Evolutionary conservation across 2,329 filamentous ascomycete genomes (phyloP).

Genomic region (Cordyceps cicadae): DNA sequence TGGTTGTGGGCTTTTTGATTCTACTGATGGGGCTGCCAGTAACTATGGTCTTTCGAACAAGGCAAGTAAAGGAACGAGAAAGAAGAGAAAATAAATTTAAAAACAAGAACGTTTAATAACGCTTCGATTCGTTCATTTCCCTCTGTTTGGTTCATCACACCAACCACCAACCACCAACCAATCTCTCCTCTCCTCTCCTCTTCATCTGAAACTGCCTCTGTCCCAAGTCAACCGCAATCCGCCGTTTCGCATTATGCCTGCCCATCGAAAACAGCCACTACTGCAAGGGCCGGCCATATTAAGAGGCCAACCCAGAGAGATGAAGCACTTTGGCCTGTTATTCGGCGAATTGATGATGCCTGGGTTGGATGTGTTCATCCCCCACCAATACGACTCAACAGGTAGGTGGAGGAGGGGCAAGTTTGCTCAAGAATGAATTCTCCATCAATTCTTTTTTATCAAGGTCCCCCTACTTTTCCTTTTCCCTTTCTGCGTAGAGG

Average conservation of each 20-base stretch:
- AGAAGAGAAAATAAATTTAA: background rate
- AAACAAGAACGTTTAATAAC: background rate
- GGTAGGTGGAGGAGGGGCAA: too few relatives aligned
- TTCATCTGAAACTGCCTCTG: background rate
- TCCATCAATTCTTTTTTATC: too few relatives aligned
- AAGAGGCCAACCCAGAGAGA: background rate
- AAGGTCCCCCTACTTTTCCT: too few relatives aligned
- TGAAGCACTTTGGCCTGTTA: background rate
- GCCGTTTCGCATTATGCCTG: background rate
- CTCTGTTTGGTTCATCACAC: background rate
- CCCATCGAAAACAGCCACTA: background rate
- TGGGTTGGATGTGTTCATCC: too few relatives aligned
- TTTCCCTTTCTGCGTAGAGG: too few relatives aligned
- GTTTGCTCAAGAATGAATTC: too few relatives aligned
- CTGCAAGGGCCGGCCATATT: background rate
- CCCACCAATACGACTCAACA: too few relatives aligned
- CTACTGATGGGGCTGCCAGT: too few relatives aligned
- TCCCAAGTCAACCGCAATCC: background rate
- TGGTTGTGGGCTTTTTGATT: background rate
- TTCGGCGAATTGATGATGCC: background rate
- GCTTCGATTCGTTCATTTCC: background rate
- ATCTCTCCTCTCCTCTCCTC: background rate
- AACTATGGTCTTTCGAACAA: background rate
- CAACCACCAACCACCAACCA: background rate
- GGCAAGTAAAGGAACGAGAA: background rate